Conservation (phyloP, 2,329 filamentous ascomycete genomes). For the Plectosphaerella plurivora region DNA sequence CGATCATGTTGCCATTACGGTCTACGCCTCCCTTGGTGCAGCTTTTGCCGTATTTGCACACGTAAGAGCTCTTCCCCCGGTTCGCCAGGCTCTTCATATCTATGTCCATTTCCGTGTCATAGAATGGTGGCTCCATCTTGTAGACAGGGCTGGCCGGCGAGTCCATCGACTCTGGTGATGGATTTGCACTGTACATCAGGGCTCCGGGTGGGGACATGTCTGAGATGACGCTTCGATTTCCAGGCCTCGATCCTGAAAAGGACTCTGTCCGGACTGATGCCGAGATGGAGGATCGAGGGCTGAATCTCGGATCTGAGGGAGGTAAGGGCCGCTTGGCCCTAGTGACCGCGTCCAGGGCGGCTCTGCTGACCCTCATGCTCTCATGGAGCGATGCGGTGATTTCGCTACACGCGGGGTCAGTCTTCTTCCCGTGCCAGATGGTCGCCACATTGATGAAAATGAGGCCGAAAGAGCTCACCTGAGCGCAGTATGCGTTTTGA, state of each 20-base stretch:
- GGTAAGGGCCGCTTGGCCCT: not conserved
- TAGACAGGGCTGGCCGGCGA: not conserved
- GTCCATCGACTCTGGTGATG: not conserved
- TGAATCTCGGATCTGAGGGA: not conserved
- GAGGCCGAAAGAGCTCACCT: no score
- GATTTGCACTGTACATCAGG: not conserved
- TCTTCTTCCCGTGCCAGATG: no score
- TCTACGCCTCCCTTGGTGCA: constrained; percentile 37
- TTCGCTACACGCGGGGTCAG: no score
- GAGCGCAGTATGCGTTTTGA: no score
- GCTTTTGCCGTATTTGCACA: constrained; percentile 26
- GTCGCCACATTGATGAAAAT: no score
- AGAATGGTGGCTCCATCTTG: not conserved
- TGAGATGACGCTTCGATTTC: not conserved
- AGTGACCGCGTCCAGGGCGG: not conserved
- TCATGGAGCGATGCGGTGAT: no score
- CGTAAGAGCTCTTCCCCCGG: constrained; percentile 32
- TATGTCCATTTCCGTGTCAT: constrained; percentile 4
- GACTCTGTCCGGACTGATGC: not conserved
- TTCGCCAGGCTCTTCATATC: constrained; percentile 33
- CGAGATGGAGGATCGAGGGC: constrained; percentile 11
- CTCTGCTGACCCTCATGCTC: no score
- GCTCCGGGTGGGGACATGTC: not conserved
- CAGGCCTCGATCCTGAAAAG: not conserved
- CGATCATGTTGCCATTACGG: constrained; percentile 28